Evolutionary conservation across 1,284 basidiomycete genomes (phyloP).

Genomic region (Fistulina hepatica): DNA sequence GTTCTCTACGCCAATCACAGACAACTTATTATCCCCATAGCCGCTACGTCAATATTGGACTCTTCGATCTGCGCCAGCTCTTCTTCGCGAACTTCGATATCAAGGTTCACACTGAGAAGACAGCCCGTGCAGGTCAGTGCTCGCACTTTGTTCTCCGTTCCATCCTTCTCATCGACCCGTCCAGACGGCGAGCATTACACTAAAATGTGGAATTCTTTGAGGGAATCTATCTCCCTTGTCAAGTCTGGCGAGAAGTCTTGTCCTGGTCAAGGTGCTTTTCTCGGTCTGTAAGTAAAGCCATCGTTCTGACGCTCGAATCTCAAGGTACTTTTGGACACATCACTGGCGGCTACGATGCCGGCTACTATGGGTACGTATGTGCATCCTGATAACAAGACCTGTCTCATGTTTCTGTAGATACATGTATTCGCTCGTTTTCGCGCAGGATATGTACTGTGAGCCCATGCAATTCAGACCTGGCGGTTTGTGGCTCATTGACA

Average conservation of each 20-base stretch:
- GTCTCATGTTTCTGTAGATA: slow-evolving; percentile 30
- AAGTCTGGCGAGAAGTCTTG: slow-evolving; percentile 46
- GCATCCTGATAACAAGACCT: background rate
- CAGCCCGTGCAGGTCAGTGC: no score
- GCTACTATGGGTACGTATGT: slow-evolving; percentile 57
- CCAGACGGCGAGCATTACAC: slow-evolving; percentile 59
- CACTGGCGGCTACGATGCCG: slow-evolving; percentile 66
- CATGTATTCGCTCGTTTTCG: slow-evolving; percentile 65
- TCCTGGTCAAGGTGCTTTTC: slow-evolving; percentile 45
- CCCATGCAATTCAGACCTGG: slow-evolving; percentile 3
- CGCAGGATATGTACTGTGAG: slow-evolving; percentile 66
- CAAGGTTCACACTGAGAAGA: slow-evolving; percentile 62
- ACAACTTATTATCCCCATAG: slow-evolving; percentile 24
- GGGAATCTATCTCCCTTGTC: slow-evolving; percentile 57
- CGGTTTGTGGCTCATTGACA: slow-evolving; percentile 1
- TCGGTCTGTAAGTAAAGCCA: background rate
- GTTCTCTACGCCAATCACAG: background rate
- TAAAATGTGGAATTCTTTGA: slow-evolving; percentile 59
- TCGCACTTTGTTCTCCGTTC: slow-evolving; percentile 1
- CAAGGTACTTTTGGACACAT: slow-evolving; percentile 56
- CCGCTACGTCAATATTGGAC: slow-evolving; percentile 70
- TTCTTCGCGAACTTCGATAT: slow-evolving; percentile 78
- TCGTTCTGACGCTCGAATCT: background rate
- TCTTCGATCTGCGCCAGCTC: slow-evolving; percentile 71
- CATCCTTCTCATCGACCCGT: background rate